Base-by-base conservation (phyloP, 1,284 basidiomycete genomes). In the Ganoderma lucidum region DNA sequence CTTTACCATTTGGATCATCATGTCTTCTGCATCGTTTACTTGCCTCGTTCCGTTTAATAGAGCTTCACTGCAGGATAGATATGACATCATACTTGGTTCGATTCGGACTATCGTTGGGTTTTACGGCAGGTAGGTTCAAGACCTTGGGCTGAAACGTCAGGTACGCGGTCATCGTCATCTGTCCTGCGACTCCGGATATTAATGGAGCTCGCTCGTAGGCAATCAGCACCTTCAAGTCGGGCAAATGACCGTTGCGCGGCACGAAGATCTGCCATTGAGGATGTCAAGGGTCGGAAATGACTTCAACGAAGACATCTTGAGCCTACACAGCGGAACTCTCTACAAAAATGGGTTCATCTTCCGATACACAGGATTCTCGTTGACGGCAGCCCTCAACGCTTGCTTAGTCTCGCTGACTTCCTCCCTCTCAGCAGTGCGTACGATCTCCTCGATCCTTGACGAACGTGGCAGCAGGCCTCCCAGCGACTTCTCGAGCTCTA, bases 381-480 rank as follows among this genome's bases (percentile, higher is more conserved):
- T 51, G 10, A 48, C 28, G 5, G 68, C 37, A 4, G 6, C 32
- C 17, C 58, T 60, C 2, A 61, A 35, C 37, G 39, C 51, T 14
- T 59, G 39, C 12, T 41, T 42, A 5, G 55, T 48, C 59, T 65
- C 59, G 30, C 14, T 45, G 19, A 69, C 67, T 15, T 62, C 58
- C 23, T 61, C 59, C 53, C 41, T 61, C 55, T 69, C 64, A 6
- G 44, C 68, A 23, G 42, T 44, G 19, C 56, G 53, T 12, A 69
- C 55, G 35, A 69, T 69, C 55, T 59, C 60, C 28, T 65, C 64
- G 14, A 69, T 58, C 51, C 30, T 56, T 5, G 58, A 48, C 14
- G 68, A 48, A 19, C 32, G 68, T 23, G 68, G 68, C n/a, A 69
- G 35, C 17, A 69, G 62, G 37, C 60, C 45, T 5, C 68, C 68